These are phyloP conservation scores for Yamadazyma philogaea DNA, from an alignment of 805 yeast genomes.

Conservation along the genomic window DNA sequence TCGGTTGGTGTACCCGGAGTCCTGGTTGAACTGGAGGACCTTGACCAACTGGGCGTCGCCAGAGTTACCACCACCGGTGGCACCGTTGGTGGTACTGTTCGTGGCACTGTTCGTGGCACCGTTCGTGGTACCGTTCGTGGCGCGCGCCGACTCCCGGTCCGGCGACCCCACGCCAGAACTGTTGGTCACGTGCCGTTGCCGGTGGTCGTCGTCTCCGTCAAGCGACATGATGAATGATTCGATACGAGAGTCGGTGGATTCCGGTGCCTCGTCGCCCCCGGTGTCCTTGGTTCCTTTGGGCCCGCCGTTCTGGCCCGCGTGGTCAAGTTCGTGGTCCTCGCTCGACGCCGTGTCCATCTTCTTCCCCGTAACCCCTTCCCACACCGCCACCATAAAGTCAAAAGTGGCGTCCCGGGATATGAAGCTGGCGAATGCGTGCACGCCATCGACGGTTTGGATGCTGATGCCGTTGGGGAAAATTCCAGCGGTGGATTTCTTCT, in stretches of 20 bases:
- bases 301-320: too few relatives aligned
- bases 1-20: constrained; percentile 41
- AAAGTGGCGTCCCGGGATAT: constrained; percentile 75
- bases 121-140: too few relatives aligned
- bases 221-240: constrained; percentile 40
- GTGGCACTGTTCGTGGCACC: too few relatives aligned
- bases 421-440: constrained; percentile 84
- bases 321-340: too few relatives aligned
- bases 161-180: too few relatives aligned
- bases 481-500: constrained; percentile 83
- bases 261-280: constrained; percentile 15
- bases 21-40: constrained; percentile 35
- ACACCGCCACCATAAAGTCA: constrained; percentile 63
- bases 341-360: constrained; percentile 14
- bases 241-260: constrained; percentile 12
- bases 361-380: constrained; percentile 50
- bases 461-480: constrained; percentile 87
- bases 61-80: too few relatives aligned
- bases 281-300: too few relatives aligned
- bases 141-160: too few relatives aligned
- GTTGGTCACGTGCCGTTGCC: too few relatives aligned
- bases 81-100: too few relatives aligned
- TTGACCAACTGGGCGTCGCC: background rate
- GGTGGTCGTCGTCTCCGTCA: constrained; percentile 28
- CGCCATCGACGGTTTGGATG: constrained; percentile 59